Percentiles rank a stretch among this genome's conserved stretches.
Evolutionary conservation across 140 eudicot genomes (phyloP).

Genomic region (Cichorium intybus): DNA sequence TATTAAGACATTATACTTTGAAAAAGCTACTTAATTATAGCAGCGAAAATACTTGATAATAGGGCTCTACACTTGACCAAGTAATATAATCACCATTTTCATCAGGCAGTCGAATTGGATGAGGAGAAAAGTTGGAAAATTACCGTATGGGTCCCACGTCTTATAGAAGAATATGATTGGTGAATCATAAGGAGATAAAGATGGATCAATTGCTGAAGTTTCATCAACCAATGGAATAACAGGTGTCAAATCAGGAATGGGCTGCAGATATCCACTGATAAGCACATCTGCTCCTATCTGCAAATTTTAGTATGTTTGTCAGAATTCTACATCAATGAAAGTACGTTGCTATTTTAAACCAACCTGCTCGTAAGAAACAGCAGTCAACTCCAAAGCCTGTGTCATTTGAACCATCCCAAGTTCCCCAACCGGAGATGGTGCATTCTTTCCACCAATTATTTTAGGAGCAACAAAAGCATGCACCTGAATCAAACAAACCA

Average conservation of each 20-base stretch:
- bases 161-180: conserved; percentile 81
- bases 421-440: conserved; percentile 98
- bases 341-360: neutral
- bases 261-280: conserved; percentile 93
- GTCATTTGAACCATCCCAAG: conserved; percentile 99
- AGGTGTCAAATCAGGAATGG: conserved; percentile 88
- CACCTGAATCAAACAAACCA: conserved; percentile 46
- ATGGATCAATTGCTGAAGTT: conserved; percentile 85
- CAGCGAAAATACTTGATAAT: conserved; percentile 68
- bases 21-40: neutral
- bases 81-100: conserved; percentile 55
- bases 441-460: conserved; percentile 91
- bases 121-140: conserved; percentile 94
- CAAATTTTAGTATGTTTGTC: neutral
- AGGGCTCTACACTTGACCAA: conserved; percentile 97
- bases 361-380: conserved; percentile 93
- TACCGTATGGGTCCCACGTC: conserved; percentile 96
- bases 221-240: conserved; percentile 75
- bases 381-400: conserved; percentile 81
- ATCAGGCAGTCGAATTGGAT: conserved; percentile 75
- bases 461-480: conserved; percentile 98
- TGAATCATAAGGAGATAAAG: conserved; percentile 77
- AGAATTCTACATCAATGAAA: neutral
- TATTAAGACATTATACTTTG: neutral
- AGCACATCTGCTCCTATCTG: conserved; percentile 98